phyloP scores from a whole-genome alignment of 768 basidiomycete genomes.

The Suillus discolor region DNA sequence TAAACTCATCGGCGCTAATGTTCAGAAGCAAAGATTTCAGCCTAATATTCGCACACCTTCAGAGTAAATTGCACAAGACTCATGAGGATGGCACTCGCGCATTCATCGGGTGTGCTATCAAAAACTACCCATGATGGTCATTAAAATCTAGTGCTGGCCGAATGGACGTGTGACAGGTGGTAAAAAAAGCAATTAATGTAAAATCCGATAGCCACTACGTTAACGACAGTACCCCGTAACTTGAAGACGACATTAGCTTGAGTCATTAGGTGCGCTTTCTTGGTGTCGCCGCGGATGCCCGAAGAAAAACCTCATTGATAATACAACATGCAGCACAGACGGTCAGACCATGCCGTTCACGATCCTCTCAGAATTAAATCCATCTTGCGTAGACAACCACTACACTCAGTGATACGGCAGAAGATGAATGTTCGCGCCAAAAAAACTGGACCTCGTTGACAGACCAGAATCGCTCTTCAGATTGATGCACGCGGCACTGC shows the following conservation, averaged over 20 bases:
- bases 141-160: too few relatives aligned
- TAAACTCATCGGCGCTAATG: not conserved
- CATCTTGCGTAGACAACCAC: not conserved
- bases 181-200: not conserved
- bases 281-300: not conserved
- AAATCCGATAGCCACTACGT: not conserved
- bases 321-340: not conserved
- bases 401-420: not conserved
- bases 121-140: not conserved
- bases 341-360: not conserved
- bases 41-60: not conserved
- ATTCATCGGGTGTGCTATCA: not conserved
- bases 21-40: not conserved
- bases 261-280: not conserved
- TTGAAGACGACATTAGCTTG: not conserved
- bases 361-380: not conserved
- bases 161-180: not conserved
- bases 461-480: too few relatives aligned
- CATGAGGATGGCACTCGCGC: not conserved
- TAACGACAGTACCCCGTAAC: not conserved
- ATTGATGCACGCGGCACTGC: too few relatives aligned
- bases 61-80: too few relatives aligned
- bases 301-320: not conserved
- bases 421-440: not conserved
- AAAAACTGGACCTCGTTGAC: too few relatives aligned